A percentile compares a stretch with the other conserved stretches of the same genome.
These are phyloP conservation scores for Obba rivulosa DNA, from an alignment of 768 basidiomycete species.

Conservation along the genomic window DNA sequence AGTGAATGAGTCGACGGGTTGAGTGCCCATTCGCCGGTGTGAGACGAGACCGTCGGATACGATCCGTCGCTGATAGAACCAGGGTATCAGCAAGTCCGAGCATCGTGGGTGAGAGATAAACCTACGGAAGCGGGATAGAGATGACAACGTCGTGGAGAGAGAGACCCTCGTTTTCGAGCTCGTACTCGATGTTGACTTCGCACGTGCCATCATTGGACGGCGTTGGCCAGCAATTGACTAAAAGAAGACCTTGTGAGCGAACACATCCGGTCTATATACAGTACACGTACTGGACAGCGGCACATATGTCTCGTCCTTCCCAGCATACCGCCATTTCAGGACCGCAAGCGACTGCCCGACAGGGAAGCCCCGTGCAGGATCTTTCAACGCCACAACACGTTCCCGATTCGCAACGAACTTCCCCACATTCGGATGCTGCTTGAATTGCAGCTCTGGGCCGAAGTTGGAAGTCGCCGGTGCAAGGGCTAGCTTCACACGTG, in stretches of 20 bases:
- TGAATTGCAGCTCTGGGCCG: slow-evolving; percentile 80
- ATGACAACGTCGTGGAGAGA: slow-evolving; percentile 82
- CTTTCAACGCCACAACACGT: slow-evolving; percentile 76
- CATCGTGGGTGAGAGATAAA: slow-evolving; percentile 13
- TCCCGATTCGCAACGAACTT: slow-evolving; percentile 72
- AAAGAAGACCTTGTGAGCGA: neutral
- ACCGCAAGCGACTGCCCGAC: slow-evolving; percentile 84
- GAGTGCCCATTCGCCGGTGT: slow-evolving; percentile 76
- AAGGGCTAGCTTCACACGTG: slow-evolving; percentile 68
- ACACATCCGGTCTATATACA: neutral
- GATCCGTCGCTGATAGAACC: slow-evolving; percentile 56
- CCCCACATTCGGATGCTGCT: slow-evolving; percentile 93
- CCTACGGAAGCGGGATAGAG: slow-evolving; percentile 90
- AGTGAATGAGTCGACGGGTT: slow-evolving; percentile 76
- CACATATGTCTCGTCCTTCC: slow-evolving; percentile 87
- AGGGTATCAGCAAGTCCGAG: neutral
- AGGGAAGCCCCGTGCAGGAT: slow-evolving; percentile 77
- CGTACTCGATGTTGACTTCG: slow-evolving; percentile 96
- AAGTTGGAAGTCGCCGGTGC: slow-evolving; percentile 50
- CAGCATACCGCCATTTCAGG: slow-evolving; percentile 87
- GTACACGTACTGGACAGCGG: slow-evolving; percentile 80
- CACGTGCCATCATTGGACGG: slow-evolving; percentile 88
- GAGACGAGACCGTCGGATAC: slow-evolving; percentile 78
- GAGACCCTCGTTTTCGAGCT: slow-evolving; percentile 82
- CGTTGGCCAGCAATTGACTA: slow-evolving; percentile 97